Conservation (phyloP, 257 asterid species). For the Galeopsis tetrahit region DNA sequence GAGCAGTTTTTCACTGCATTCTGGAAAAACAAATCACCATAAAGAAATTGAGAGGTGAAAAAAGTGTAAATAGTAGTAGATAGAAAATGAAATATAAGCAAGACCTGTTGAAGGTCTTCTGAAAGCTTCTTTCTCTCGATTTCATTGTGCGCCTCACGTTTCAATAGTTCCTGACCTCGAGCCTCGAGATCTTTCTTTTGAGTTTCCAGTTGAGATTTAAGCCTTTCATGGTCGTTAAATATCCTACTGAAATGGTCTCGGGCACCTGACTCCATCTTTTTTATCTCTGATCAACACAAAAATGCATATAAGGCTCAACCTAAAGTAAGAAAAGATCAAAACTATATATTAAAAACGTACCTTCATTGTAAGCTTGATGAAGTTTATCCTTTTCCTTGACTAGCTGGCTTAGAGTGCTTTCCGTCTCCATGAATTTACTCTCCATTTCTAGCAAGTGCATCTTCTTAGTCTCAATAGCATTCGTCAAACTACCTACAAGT, state of each 20-base stretch:
- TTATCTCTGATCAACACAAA: too few relatives aligned
- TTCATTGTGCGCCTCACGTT: constrained; percentile 57
- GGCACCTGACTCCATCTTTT: constrained; percentile 48
- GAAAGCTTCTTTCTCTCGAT: constrained; percentile 57
- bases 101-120: constrained; percentile 72
- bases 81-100: constrained; percentile 23
- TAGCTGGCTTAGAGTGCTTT: too few relatives aligned
- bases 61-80: too few relatives aligned
- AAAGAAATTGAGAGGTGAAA: constrained; percentile 5
- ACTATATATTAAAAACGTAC: too few relatives aligned
- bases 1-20: constrained; percentile 64
- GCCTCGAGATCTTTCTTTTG: constrained; percentile 64
- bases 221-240: constrained; percentile 65
- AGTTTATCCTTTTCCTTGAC: too few relatives aligned
- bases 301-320: too few relatives aligned
- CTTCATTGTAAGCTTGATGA: too few relatives aligned
- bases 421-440: too few relatives aligned
- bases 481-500: too few relatives aligned
- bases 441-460: too few relatives aligned
- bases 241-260: constrained; percentile 74
- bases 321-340: too few relatives aligned
- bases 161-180: constrained; percentile 60
- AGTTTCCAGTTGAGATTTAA: constrained; percentile 61
- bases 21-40: constrained; percentile 49
- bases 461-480: too few relatives aligned